Percentiles rank a stretch among this genome's conserved stretches.
Conservation (phyloP, 805 yeast species). For the Metschnikowia cerradonensis region DNA sequence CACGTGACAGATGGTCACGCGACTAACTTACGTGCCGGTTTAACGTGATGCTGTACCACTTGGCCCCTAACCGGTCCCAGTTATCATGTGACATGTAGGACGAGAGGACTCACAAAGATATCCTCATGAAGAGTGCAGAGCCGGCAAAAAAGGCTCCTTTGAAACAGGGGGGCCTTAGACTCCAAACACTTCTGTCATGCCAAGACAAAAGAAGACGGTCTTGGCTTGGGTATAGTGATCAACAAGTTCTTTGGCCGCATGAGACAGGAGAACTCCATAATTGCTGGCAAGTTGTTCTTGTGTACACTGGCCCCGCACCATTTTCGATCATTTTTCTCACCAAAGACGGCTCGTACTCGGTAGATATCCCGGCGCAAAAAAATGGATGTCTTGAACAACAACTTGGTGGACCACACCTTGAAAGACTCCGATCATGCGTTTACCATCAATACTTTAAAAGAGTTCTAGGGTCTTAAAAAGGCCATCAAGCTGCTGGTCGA, state of each 20-base stretch:
- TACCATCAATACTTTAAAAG: conserved; percentile 14
- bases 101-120: conserved; percentile 10
- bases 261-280: conserved; percentile 14
- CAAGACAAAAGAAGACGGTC: conserved; percentile 13
- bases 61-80: neutral
- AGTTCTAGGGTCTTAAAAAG: too few relatives aligned
- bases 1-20: too few relatives aligned
- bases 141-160: neutral
- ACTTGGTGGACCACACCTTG: conserved; percentile 22
- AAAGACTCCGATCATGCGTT: neutral
- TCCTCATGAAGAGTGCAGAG: neutral
- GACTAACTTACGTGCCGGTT: too few relatives aligned
- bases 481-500: neutral
- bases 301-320: conserved; percentile 29
- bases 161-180: conserved; percentile 9
- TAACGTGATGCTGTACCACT: conserved; percentile 1
- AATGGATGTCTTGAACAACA: conserved; percentile 20
- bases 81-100: conserved; percentile 11
- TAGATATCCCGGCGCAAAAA: conserved; percentile 14
- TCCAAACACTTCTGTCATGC: conserved; percentile 9
- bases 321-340: conserved; percentile 22
- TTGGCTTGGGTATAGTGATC: conserved; percentile 23
- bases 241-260: conserved; percentile 14
- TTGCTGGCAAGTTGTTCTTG: conserved; percentile 21
- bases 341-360: conserved; percentile 31